Conservation (phyloP, 208 protist genomes). For the Balamuthia mandrillaris region DNA sequence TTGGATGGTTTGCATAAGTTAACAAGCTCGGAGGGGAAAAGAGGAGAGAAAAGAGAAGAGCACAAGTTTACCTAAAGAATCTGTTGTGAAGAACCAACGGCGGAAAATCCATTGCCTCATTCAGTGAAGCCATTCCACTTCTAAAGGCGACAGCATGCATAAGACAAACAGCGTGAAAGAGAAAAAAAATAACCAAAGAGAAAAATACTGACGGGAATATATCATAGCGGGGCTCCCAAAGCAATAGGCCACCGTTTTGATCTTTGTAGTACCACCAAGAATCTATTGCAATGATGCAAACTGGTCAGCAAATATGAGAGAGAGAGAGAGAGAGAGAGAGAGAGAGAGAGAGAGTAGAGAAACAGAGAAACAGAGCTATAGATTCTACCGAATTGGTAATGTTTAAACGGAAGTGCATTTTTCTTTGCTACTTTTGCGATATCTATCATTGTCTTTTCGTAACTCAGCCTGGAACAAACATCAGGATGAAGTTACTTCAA, state of each 20-base stretch:
- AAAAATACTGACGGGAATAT: slow-evolving; percentile 22
- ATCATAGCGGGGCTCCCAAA: background rate
- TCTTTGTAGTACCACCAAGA: slow-evolving; percentile 36
- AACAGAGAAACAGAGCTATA: no score
- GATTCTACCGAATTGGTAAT: slow-evolving; percentile 26
- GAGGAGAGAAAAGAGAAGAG: no score
- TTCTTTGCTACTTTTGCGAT: background rate
- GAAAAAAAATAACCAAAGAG: background rate
- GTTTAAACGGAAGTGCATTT: background rate
- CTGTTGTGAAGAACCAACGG: slow-evolving; percentile 12
- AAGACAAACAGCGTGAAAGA: background rate
- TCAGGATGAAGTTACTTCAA: no score
- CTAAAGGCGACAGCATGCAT: background rate
- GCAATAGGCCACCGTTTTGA: background rate
- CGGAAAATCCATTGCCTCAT: background rate
- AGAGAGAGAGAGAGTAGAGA: background rate
- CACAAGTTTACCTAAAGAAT: no score
- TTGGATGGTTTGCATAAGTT: background rate
- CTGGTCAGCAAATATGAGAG: background rate
- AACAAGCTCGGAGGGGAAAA: no score
- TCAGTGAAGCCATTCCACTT: background rate
- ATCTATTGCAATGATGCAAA: background rate
- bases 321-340: background rate
- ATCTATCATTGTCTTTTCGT: slow-evolving; percentile 8
- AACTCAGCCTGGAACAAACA: background rate